These are phyloP conservation scores for Microbotryum silenes-acaulis DNA, from an alignment of 1,284 basidiomycete species.

Conservation along the genomic window DNA sequence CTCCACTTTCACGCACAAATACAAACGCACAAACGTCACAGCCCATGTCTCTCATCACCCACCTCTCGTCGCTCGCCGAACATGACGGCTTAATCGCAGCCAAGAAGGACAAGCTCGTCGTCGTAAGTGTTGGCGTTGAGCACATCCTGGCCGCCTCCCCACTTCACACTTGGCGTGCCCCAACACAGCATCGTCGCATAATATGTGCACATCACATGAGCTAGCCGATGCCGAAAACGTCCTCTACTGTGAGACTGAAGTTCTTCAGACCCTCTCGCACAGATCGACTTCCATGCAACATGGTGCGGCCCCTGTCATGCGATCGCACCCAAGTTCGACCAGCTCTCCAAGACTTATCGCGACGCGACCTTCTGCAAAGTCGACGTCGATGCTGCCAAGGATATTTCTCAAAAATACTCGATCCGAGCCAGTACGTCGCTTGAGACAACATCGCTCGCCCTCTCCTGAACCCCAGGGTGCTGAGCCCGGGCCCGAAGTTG, in stretches of 20 bases:
- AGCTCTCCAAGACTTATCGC: constrained; percentile 8
- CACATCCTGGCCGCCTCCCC: neutral
- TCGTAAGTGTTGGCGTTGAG: constrained; percentile 3
- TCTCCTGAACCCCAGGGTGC: constrained; percentile 9
- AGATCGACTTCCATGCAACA: constrained; percentile 27
- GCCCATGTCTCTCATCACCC: constrained; percentile 16
- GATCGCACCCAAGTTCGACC: constrained; percentile 28
- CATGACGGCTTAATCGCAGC: constrained; percentile 17
- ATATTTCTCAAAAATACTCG: constrained; percentile 3
- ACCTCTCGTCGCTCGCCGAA: constrained; percentile 10
- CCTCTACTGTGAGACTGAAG: neutral
- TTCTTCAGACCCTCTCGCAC: neutral
- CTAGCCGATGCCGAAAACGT: neutral
- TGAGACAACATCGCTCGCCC: neutral
- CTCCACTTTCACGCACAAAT: too few species aligned
- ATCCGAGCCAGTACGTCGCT: neutral
- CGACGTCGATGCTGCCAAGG: constrained; percentile 4
- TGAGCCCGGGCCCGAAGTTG: constrained; percentile 10
- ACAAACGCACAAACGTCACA: too few species aligned
- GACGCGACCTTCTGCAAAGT: constrained; percentile 21
- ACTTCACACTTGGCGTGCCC: too few species aligned
- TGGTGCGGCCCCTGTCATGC: constrained; percentile 31
- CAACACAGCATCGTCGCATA: neutral
- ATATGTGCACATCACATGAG: neutral
- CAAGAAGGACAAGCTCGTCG: constrained; percentile 19